Evolutionary conservation across 179 eudicot species (phyloP).

Genomic region (Beta corolliflora): DNA sequence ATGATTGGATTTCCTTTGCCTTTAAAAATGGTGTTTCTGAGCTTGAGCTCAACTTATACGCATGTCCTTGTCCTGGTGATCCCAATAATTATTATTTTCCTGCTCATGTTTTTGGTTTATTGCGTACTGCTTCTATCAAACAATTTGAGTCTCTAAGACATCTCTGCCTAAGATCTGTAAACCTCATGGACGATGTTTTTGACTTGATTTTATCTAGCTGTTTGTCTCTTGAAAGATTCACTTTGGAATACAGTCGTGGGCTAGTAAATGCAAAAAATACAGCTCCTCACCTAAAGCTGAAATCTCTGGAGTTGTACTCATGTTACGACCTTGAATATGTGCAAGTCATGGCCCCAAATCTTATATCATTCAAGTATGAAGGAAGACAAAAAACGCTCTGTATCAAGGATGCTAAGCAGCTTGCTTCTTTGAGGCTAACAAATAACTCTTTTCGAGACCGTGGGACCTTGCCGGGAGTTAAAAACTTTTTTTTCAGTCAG

Average conservation of each 20-base stretch:
- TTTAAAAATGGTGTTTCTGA: background rate
- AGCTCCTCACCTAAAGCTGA: background rate
- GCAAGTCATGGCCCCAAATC: constrained; percentile 14
- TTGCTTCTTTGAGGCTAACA: background rate
- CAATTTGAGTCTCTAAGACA: background rate
- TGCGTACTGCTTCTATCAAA: no score
- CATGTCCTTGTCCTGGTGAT: no score
- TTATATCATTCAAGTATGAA: background rate
- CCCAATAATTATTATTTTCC: background rate
- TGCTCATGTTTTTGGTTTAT: background rate
- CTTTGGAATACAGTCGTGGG: background rate
- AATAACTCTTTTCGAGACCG: background rate
- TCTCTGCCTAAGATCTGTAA: constrained; percentile 3
- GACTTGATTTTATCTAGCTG: background rate
- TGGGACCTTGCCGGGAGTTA: no score
- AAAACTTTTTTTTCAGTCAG: background rate
- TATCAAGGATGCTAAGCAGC: background rate
- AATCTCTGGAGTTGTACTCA: background rate
- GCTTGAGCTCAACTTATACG: background rate
- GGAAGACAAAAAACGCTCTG: background rate
- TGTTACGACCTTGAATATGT: background rate
- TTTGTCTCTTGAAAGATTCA: background rate
- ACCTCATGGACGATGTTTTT: background rate
- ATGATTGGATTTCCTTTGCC: background rate
- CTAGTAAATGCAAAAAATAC: background rate